Percentiles rank a stretch among this genome's conserved stretches.
Evolutionary conservation across 305 asterid genomes (phyloP).

Genomic region (Solanum chacoense): DNA sequence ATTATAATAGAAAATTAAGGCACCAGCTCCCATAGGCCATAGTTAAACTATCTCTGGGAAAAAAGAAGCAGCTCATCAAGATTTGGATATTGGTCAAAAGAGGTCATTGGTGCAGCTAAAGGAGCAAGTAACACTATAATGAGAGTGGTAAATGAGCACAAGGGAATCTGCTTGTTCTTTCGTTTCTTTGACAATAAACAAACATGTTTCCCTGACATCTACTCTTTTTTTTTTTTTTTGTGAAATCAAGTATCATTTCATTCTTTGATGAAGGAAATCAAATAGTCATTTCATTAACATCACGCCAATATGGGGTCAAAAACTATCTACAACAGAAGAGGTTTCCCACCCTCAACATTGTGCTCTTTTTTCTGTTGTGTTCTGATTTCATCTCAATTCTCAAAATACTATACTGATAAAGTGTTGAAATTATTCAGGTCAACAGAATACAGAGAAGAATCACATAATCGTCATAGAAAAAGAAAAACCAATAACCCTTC

Average conservation of each 20-base stretch:
- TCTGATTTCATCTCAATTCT: background rate
- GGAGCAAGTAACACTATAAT: background rate
- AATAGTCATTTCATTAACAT: background rate
- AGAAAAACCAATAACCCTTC: background rate
- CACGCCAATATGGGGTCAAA: slow-evolving; percentile 5
- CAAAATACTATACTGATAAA: background rate
- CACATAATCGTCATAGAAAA: background rate
- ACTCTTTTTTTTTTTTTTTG: background rate
- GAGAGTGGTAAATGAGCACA: background rate
- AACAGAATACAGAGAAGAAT: background rate
- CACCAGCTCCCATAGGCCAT: background rate
- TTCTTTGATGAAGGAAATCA: background rate
- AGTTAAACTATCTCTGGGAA: background rate
- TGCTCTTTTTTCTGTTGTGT: background rate
- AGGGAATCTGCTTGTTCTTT: background rate
- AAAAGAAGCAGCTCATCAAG: background rate
- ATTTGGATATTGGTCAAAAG: background rate
- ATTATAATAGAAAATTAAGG: background rate
- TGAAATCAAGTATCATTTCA: background rate
- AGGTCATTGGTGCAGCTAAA: background rate
- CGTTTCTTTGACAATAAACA: background rate
- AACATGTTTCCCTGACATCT: background rate
- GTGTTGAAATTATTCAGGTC: background rate
- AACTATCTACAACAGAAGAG: background rate
- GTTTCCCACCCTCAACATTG: background rate